Conservation (phyloP, 1,284 basidiomycete species). For the Coniferiporia sulphurascens region DNA sequence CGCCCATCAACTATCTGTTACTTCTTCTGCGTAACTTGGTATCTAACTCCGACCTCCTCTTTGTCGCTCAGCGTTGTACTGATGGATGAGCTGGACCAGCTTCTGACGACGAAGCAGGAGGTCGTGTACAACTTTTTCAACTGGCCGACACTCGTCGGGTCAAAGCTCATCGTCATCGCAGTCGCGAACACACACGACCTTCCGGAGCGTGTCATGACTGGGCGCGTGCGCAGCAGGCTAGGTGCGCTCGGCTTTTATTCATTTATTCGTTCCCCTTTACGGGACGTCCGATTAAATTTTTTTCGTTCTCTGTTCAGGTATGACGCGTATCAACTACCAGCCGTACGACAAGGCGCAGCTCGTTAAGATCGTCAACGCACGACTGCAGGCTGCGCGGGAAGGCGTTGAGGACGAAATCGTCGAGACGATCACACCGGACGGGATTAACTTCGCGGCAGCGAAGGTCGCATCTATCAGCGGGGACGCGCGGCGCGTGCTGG, state of each 20-base stretch:
- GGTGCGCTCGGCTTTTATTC: conserved; percentile 44
- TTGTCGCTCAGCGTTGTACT: conserved; percentile 71
- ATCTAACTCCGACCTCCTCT: background rate
- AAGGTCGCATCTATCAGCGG: conserved; percentile 92
- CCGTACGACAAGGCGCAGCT: conserved; percentile 85
- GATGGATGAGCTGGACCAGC: conserved; percentile 97
- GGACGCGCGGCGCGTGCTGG: conserved; percentile 90
- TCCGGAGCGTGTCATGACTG: conserved; percentile 89
- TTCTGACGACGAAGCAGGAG: conserved; percentile 94
- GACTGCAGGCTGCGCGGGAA: conserved; percentile 59
- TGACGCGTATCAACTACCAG: conserved; percentile 92
- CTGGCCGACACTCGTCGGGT: conserved; percentile 89
- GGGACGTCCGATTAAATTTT: background rate
- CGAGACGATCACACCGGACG: conserved; percentile 70
- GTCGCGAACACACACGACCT: conserved; percentile 99
- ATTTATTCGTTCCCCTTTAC: background rate
- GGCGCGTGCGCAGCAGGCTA: conserved; percentile 88
- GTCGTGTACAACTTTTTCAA: conserved; percentile 99
- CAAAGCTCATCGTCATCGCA: conserved; percentile 90
- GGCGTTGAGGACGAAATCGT: conserved; percentile 36
- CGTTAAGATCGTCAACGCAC: conserved; percentile 80
- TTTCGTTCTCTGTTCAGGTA: conserved; percentile 49
- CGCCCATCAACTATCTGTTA: conserved; percentile 9
- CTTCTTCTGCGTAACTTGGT: background rate
- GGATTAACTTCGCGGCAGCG: conserved; percentile 86